Base-by-base conservation (phyloP, 495 filamentous ascomycete genomes). In the Bathelium albidoporum region DNA sequence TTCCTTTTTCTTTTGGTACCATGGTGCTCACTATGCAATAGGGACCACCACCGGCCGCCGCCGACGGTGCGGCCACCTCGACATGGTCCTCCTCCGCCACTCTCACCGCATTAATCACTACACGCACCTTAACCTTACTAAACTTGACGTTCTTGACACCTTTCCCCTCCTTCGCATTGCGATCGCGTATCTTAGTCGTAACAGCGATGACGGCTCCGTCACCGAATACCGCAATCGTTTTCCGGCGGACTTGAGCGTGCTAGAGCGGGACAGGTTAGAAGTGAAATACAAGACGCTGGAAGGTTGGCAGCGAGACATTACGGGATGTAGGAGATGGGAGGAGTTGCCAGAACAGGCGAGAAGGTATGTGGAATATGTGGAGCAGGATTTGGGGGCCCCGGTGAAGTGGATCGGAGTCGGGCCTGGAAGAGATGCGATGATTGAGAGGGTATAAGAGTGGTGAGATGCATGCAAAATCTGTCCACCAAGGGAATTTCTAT, bases 1-100 rank as follows among this genome's bases (percentile, higher is more conserved):
- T 20, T 18, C 5, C 44, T 20, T 5, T 12, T 49, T 16, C 16
- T 41, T 41, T 7, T 41, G 16, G 7, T 41, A 41, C 36, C 36
- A 16, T 7, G 7, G 7, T 16, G 36, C 36, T 41, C 16, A 41
- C 36, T 41, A 41, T 5, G 14, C 12, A 12, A 20, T 49, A 49
- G 44, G 44, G 64, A 89, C 89, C 36, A 96, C 87, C 49, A 96
- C 91, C 26, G 91, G 92, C 63, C 84, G 92, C 60, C 83, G 77
- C 67, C 86, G 92, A 24, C 83, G 91, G 53, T 96, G 91, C 71
- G 92, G 91, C 31, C 95, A 89, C 90, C 81, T 96, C 43, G 91
- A 97, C 71, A 81, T 96, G 7, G 87, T 92, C n/a, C 79, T 94
- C n/a, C 73, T 89, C 62, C 87, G 89, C 68, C 90, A 91, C 79